Base-by-base conservation (phyloP, 352 stramenopile species). In the Phytophthora megakarya region DNA sequence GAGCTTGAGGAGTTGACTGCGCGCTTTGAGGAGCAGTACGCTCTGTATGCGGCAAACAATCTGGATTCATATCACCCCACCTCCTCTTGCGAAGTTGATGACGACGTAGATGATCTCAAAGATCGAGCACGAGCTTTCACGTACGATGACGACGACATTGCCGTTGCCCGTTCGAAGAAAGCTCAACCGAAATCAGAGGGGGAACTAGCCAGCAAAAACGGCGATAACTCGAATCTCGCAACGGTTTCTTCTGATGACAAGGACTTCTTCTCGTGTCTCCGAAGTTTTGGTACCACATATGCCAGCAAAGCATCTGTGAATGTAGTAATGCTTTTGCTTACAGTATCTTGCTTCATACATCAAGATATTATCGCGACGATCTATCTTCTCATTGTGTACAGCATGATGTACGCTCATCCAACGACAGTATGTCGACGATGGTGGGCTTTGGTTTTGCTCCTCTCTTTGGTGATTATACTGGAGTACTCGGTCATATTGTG, bases 341-440 rank as follows among this genome's bases (percentile, higher is more conserved):
- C 83, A 43, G 72, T 90, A n/a, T 91, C 87, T 18, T 78, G 80
- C 43, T 96, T 95, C 56, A 70, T 90, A 1, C 87, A 91, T 48
- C 78, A 85, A 62, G 85, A 93, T 47, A 58, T 91, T 16, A 76
- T 94, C 32, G 88, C 87, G 13, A 73, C 94, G 26, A 33, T 82
- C 32, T 94, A 93, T 64, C 80, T 96, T 57, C n/a, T 90, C 7
- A 67, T 92, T 13, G 81, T 96, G n/a, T 88, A 88, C 58, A 65
- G 42, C n/a, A 84, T 94, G 62, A 93, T 93, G 84, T 89, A 90
- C 43, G 83, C 87, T 4, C 50, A 50, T 5, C 65, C 82, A n/a
- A 43, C 74, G 5, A 87, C 65, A 0, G 75, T 93, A 8, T 90
- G 76, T 37, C 65, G 61, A 40, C 61, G 76, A 5, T 92, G 81